phyloP scores from a whole-genome alignment of 192 early-diverging fungal species.

The Obelidium mucronatum region DNA sequence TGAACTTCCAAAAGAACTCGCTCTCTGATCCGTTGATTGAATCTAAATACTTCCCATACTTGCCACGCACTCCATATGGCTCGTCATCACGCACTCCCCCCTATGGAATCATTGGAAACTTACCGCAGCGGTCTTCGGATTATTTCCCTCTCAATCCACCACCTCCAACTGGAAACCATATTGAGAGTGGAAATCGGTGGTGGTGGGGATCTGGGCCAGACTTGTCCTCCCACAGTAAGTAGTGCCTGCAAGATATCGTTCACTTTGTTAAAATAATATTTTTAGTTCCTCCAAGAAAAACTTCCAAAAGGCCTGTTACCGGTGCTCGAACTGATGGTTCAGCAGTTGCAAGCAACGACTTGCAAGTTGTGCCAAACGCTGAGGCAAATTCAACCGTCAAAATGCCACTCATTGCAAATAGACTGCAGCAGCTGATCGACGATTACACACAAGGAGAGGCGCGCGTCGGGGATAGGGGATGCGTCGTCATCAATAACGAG shows the following conservation, averaged over 20 bases:
- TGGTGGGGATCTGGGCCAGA: slow-evolving; percentile 58
- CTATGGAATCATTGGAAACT: slow-evolving; percentile 48
- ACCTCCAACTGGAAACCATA: slow-evolving; percentile 57
- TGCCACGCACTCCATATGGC: slow-evolving; percentile 45
- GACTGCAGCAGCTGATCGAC: slow-evolving; percentile 34
- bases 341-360: not conserved
- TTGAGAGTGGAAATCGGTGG: slow-evolving; percentile 58
- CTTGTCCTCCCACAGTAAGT: slow-evolving; percentile 52
- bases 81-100: slow-evolving; percentile 45
- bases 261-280: slow-evolving; percentile 15
- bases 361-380: not conserved
- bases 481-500: slow-evolving; percentile 43
- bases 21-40: slow-evolving; percentile 56
- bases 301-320: not conserved
- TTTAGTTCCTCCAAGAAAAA: slow-evolving; percentile 21
- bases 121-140: slow-evolving; percentile 46
- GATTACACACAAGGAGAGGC: slow-evolving; percentile 38
- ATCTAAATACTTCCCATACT: slow-evolving; percentile 58
- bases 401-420: slow-evolving; percentile 31
- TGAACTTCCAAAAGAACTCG: slow-evolving; percentile 57
- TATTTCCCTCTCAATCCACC: slow-evolving; percentile 58
- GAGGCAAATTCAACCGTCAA: not conserved
- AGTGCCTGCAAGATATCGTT: not conserved
- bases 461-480: slow-evolving; percentile 45
- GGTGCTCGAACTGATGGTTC: no score